Evolutionary conservation across 768 basidiomycete species (phyloP).

Genomic region (Phanerochaete carnosa): DNA sequence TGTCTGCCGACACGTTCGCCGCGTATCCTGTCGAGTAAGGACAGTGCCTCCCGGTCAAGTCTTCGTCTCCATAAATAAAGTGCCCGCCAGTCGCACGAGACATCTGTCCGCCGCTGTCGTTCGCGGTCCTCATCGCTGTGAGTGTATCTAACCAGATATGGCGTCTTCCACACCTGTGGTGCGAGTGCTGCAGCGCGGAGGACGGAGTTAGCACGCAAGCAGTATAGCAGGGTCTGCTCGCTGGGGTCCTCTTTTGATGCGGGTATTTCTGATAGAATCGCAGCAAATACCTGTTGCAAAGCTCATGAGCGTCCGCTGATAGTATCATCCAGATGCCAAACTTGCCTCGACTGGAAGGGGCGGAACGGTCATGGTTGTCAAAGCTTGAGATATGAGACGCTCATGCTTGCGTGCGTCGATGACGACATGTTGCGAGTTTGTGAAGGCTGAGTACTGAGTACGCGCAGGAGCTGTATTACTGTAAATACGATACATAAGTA

Average conservation of each 20-base stretch:
- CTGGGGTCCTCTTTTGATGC: conserved; percentile 19
- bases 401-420: neutral
- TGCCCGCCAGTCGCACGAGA: conserved; percentile 40
- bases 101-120: conserved; percentile 25
- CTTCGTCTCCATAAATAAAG: conserved; percentile 44
- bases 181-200: conserved; percentile 44
- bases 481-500: neutral
- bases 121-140: conserved; percentile 38
- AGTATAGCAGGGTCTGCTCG: conserved; percentile 36
- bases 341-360: conserved; percentile 8
- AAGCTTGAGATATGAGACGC: neutral
- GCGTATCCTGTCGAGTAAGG: conserved; percentile 40
- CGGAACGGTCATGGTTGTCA: neutral
- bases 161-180: conserved; percentile 46
- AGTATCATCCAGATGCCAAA: neutral
- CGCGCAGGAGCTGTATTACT: neutral
- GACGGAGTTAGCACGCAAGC: conserved; percentile 33
- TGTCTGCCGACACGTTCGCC: conserved; percentile 34
- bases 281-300: conserved; percentile 31
- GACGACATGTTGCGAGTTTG: neutral
- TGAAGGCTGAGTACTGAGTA: neutral
- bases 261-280: conserved; percentile 34
- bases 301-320: neutral
- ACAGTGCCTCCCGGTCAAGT: conserved; percentile 40
- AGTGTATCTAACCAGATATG: conserved; percentile 48